Evolutionary conservation across 2,329 filamentous ascomycete species (phyloP).

Genomic region (Aspergillus udagawae): DNA sequence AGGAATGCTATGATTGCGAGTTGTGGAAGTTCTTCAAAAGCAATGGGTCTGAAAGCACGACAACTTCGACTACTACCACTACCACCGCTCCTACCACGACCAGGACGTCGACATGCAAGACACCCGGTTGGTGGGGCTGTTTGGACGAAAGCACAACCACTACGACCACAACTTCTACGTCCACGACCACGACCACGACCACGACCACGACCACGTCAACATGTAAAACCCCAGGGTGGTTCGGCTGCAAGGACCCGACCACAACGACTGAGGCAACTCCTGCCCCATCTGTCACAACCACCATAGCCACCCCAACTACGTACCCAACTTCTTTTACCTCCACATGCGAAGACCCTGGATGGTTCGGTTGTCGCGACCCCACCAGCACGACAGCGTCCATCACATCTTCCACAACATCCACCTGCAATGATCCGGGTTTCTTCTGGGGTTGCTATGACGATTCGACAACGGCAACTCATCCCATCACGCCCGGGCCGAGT

Average conservation of each 20-base stretch:
- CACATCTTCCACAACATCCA: slow-evolving; percentile 14
- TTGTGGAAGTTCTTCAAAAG: slow-evolving; percentile 95
- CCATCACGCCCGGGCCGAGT: slow-evolving; percentile 27
- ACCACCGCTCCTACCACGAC: slow-evolving; percentile 30
- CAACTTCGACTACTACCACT: slow-evolving; percentile 38
- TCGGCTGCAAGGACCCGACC: slow-evolving; percentile 37
- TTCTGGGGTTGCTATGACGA: slow-evolving; percentile 55
- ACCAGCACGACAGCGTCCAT: slow-evolving; percentile 13
- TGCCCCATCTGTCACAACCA: slow-evolving; percentile 15
- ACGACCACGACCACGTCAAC: slow-evolving; percentile 33
- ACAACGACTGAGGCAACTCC: slow-evolving; percentile 20
- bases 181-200: slow-evolving; percentile 25
- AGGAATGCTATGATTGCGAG: slow-evolving; percentile 81
- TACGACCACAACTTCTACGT: slow-evolving; percentile 24
- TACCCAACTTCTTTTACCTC: slow-evolving; percentile 3
- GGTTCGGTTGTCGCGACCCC: slow-evolving; percentile 34
- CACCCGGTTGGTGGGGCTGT: slow-evolving; percentile 44
- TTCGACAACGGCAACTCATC: slow-evolving; percentile 25
- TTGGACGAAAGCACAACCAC: slow-evolving; percentile 32
- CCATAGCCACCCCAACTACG: slow-evolving; percentile 14
- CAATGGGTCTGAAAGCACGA: slow-evolving; percentile 72
- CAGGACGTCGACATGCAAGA: slow-evolving; percentile 37
- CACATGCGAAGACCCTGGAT: slow-evolving; percentile 27
- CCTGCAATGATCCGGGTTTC: slow-evolving; percentile 50
- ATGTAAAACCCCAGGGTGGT: slow-evolving; percentile 37